Base-by-base conservation (phyloP, 768 basidiomycete genomes). In the Boletus reticuloceps region DNA sequence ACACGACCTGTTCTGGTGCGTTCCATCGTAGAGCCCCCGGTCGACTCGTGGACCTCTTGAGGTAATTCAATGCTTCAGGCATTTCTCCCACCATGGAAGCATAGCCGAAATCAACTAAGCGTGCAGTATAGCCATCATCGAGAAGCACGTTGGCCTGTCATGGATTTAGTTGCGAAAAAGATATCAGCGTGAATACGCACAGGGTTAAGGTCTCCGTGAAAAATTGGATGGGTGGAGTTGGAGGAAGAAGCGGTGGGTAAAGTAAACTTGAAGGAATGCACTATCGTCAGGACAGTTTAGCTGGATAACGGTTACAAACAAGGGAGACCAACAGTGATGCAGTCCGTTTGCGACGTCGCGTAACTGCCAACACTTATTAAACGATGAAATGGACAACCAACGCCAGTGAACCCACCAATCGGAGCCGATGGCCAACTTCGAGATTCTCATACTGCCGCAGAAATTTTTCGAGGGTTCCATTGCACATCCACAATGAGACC, bases 81-180 rank as follows among this genome's bases (percentile, higher is more conserved):
- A 51, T 50, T 6, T 27, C 48, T 14, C 53, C 53, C n/a, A 50
- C 5, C 53, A 54, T 36, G 34, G 51, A 51, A 19, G 51, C 51
- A 27, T 36, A 25, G 1, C 50, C 50, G 13, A 51, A 51, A 27
- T 54, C 53, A 42, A 19, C 10, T 36, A 54, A 29, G 6, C 53
- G 53, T 4, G 53, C 53, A 29, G 12, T 50, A 10, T 54, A 54
- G 20, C 36, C 14, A 5, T 20, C 13, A 6, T 54, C 53, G 2
- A 54, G 40, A 37, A 51, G 51, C 2, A 51, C 42, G 14, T 51
- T 51, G 25, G 20, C 25, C 51, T 51, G 34, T 37, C 32, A n/a
- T 3, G 14, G 12, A 7, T 10, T 53, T 25, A 41, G 47, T 31
- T 17, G 6, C 19, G 2, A 19, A 13, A 32, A 17, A 1, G 0